Evolutionary conservation across 345 rosid species (phyloP).

Genomic region (Acer saccharum): DNA sequence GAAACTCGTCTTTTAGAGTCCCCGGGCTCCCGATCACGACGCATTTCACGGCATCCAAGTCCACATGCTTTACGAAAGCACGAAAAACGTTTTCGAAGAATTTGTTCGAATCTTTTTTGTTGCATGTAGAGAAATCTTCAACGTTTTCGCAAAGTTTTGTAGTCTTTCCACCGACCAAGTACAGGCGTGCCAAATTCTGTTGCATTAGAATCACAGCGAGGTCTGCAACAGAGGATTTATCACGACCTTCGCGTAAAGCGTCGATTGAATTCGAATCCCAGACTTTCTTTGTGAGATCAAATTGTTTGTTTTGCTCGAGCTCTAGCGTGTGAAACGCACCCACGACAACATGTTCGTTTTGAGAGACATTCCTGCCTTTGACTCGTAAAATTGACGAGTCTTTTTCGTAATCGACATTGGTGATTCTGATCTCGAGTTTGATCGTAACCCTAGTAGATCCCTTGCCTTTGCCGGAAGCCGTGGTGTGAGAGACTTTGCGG

Average conservation of each 20-base stretch:
- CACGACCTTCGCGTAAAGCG: background rate
- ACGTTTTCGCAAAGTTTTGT: slow-evolving; percentile 19
- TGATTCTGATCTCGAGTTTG: slow-evolving; percentile 4
- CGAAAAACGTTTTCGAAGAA: slow-evolving; percentile 7
- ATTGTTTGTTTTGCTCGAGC: slow-evolving; percentile 13
- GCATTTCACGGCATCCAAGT: slow-evolving; percentile 12
- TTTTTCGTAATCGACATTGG: background rate
- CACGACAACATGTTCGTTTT: background rate
- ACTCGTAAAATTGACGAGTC: slow-evolving; percentile 1
- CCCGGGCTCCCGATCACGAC: slow-evolving; percentile 15
- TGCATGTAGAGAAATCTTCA: background rate
- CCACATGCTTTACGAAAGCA: slow-evolving; percentile 15
- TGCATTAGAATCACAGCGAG: slow-evolving; percentile 20
- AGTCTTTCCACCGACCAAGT: slow-evolving; percentile 1
- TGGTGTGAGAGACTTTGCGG: background rate
- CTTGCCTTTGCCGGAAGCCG: background rate
- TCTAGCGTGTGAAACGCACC: slow-evolving; percentile 13
- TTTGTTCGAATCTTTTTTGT: background rate
- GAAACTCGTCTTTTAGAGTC: slow-evolving; percentile 8
- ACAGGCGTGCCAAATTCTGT: slow-evolving; percentile 2
- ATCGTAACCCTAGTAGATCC: background rate
- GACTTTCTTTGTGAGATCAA: slow-evolving; percentile 6
- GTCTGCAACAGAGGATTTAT: background rate
- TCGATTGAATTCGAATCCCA: slow-evolving; percentile 12
- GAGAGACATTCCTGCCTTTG: background rate